Evolutionary conservation across 2,329 filamentous ascomycete species (phyloP).

Genomic region (Phialophora macrospora): DNA sequence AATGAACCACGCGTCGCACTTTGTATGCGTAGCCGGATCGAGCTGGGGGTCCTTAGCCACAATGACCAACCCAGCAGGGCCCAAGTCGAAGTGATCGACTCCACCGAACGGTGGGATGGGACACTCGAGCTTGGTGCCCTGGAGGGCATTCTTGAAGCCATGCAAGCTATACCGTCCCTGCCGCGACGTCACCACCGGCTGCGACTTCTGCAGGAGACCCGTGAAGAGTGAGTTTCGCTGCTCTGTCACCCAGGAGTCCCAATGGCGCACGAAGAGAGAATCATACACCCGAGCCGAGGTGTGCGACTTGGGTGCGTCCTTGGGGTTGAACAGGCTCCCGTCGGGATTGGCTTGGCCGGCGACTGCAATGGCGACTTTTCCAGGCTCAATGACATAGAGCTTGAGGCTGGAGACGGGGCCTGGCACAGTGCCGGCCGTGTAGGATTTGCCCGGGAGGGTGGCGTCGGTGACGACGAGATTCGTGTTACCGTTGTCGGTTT

Average conservation of each 20-base stretch:
- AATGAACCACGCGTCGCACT: conserved; percentile 53
- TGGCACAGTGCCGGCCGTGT: conserved; percentile 53
- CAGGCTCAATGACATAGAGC: conserved; percentile 48
- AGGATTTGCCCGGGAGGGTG: conserved; percentile 47
- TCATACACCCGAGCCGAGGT: conserved; percentile 57
- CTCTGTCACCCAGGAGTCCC: conserved; percentile 58
- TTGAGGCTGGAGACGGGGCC: conserved; percentile 55
- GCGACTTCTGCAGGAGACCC: conserved; percentile 51
- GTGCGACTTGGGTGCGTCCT: conserved; percentile 53
- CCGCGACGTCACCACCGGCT: conserved; percentile 46
- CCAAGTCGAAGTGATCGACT: conserved; percentile 54
- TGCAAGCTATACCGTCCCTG: conserved; percentile 47
- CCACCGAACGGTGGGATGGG: conserved; percentile 57
- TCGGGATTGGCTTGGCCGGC: conserved; percentile 55
- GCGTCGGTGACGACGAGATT: conserved; percentile 52
- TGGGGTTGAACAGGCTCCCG: conserved; percentile 56
- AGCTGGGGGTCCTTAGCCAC: conserved; percentile 53
- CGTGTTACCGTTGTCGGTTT: conserved; percentile 52
- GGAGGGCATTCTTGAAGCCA: conserved; percentile 51
- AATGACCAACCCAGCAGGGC: conserved; percentile 46
- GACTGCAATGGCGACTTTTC: conserved; percentile 53
- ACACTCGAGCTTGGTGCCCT: conserved; percentile 49
- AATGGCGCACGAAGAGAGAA: conserved; percentile 58
- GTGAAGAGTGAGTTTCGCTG: conserved; percentile 57
- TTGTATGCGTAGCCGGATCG: conserved; percentile 54